Base-by-base conservation (phyloP, 1,284 basidiomycete genomes). In the Cryptococcus maquisensis region DNA sequence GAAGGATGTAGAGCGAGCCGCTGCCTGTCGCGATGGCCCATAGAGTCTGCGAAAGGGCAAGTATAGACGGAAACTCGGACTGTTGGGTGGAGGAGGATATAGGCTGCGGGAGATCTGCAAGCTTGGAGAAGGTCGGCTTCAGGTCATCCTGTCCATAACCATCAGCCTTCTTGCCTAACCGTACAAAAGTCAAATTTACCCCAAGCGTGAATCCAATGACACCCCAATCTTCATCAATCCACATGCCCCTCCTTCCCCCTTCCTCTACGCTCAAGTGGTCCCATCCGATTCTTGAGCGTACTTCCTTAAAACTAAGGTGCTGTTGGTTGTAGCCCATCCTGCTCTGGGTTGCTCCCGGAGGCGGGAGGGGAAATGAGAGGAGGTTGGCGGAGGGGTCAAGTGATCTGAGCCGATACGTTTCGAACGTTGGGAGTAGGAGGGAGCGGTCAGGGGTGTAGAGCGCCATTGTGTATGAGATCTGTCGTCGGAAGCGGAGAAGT, bases 221-320 rank as follows among this genome's bases (percentile, higher is more conserved):
- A 47, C 79, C 81, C 60, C 83, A 82, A 9, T 84, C 80, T 32
- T 78, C 77, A 66, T 93, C 90, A 32, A 94, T 76, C 66, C 90
- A 95, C 15, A 86, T 72, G 1, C 61, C 59, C 50, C 80, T 79
- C 7, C 78, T 16, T 10, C 43, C 77, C 23, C 79, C 76, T 7
- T 67, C 63, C 10, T 81, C 81, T 0, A 84, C 74, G 10, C 79
- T 74, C 3, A 95, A 80, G 68, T 94, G 92, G 65, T 95, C 91
- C 76, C 91, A 88, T 32, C 84, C 81, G 45, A 94, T 90, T 41
- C 92, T 80, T 59, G 84, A 86, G 67, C 88, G 84, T 37, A 91
- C 85, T 68, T 95, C 90, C 49, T 68, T 68, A 60, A 72, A 74
- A 12, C 63, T 63, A 12, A 73, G 59, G 41, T 65, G 64, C 40